Evolutionary conservation across 2,329 filamentous ascomycete species (phyloP).

Genomic region (Dothideomycetidae sp.): DNA sequence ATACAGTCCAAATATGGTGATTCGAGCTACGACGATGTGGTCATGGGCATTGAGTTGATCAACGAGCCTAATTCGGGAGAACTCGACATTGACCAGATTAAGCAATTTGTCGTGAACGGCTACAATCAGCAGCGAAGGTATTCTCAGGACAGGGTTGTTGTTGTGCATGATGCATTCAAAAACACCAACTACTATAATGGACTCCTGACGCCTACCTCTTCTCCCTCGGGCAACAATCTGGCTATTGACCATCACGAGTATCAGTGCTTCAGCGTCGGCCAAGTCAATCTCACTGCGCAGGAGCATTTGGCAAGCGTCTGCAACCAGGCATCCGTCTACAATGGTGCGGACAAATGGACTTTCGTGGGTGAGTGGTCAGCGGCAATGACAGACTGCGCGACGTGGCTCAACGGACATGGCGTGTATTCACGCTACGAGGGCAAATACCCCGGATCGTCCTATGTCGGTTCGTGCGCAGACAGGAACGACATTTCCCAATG

Average conservation of each 20-base stretch:
- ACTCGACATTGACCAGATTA: slow-evolving; percentile 31
- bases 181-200: slow-evolving; percentile 45
- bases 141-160: slow-evolving; percentile 28
- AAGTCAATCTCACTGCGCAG: slow-evolving; percentile 36
- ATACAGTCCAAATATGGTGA: slow-evolving; percentile 45
- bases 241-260: slow-evolving; percentile 57
- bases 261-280: slow-evolving; percentile 43
- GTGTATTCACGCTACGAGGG: slow-evolving; percentile 48
- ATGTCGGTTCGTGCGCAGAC: slow-evolving; percentile 41
- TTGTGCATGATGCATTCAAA: slow-evolving; percentile 45
- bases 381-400: slow-evolving; percentile 48
- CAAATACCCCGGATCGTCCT: slow-evolving; percentile 33
- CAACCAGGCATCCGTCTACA: slow-evolving; percentile 35
- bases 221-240: slow-evolving; percentile 36
- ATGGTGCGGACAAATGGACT: slow-evolving; percentile 48
- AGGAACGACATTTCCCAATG: slow-evolving; percentile 38
- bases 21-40: slow-evolving; percentile 40
- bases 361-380: slow-evolving; percentile 56
- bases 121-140: slow-evolving; percentile 28
- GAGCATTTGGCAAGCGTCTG: slow-evolving; percentile 45
- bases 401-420: slow-evolving; percentile 38
- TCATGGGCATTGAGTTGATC: slow-evolving; percentile 42
- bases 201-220: slow-evolving; percentile 39
- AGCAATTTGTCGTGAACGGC: slow-evolving; percentile 42
- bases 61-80: slow-evolving; percentile 42